Conservation (phyloP, 2,329 filamentous ascomycete genomes). For the Neoarthrinium moseri region DNA sequence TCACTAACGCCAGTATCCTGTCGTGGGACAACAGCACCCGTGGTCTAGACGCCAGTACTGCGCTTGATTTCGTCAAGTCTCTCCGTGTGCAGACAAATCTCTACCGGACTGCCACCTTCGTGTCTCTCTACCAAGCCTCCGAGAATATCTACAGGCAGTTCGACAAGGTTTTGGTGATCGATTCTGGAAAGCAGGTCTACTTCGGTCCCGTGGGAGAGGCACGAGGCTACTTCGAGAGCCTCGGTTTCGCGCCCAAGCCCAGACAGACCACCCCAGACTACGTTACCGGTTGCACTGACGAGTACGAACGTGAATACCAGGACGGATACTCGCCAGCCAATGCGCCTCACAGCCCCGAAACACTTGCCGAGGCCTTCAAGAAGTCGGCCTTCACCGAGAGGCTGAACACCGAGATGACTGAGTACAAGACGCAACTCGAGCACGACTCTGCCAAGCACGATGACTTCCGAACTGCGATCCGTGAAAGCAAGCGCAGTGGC, state of each 20-base stretch:
- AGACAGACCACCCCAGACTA: constrained; percentile 82
- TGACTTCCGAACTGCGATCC: constrained; percentile 74
- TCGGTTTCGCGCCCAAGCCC: constrained; percentile 73
- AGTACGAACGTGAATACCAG: constrained; percentile 78
- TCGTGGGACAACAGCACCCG: constrained; percentile 76
- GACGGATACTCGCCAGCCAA: constrained; percentile 63
- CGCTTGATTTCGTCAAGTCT: constrained; percentile 65
- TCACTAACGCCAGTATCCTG: constrained; percentile 68
- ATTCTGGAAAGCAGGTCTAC: constrained; percentile 72
- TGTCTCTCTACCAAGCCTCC: constrained; percentile 82
- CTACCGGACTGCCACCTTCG: constrained; percentile 80
- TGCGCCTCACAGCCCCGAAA: constrained; percentile 66
- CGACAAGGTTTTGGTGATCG: constrained; percentile 82
- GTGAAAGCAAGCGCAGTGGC: constrained; percentile 74
- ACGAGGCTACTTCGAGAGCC: constrained; percentile 70
- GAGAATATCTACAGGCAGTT: constrained; percentile 79
- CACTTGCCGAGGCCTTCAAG: constrained; percentile 68
- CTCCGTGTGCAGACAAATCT: constrained; percentile 80
- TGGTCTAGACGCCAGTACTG: constrained; percentile 67
- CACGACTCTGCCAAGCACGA: constrained; percentile 67
- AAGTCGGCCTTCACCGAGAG: constrained; percentile 57
- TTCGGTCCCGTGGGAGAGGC: constrained; percentile 70
- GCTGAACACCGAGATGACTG: constrained; percentile 64
- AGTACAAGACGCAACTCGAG: constrained; percentile 64
- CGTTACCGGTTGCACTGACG: constrained; percentile 77